Conservation (phyloP, 345 rosid genomes). For the Euphorbia lathyris region DNA sequence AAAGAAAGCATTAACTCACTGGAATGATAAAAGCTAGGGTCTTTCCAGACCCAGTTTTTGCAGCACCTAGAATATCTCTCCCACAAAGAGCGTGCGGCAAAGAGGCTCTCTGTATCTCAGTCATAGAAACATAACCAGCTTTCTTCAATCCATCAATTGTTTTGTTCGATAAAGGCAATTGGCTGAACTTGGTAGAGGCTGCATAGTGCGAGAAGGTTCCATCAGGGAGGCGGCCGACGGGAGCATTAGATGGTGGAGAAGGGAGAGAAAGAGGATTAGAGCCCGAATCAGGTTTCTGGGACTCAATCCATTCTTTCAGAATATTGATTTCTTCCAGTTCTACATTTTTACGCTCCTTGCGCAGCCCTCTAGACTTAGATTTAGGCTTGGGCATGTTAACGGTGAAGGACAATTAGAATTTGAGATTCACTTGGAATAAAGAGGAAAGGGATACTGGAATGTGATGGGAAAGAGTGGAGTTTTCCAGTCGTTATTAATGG, state of each 20-base stretch:
- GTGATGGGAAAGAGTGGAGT: no score
- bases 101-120: constrained; percentile 82
- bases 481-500: no score
- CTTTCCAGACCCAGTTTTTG: constrained; percentile 94
- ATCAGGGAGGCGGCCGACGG: constrained; percentile 54
- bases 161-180: constrained; percentile 74
- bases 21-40: constrained; percentile 88
- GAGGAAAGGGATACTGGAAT: no score
- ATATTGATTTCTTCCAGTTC: constrained; percentile 45
- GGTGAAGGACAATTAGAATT: neutral
- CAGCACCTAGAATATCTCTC: constrained; percentile 89
- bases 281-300: constrained; percentile 81
- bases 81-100: constrained; percentile 87
- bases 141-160: constrained; percentile 63
- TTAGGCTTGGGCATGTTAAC: constrained; percentile 18
- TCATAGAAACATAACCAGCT: constrained; percentile 55
- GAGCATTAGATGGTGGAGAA: constrained; percentile 43
- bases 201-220: constrained; percentile 55
- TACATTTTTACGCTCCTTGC: constrained; percentile 9
- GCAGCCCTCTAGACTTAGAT: constrained; percentile 14
- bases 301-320: constrained; percentile 70
- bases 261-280: constrained; percentile 64
- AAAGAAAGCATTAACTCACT: constrained; percentile 40
- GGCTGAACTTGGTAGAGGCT: constrained; percentile 53
- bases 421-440: neutral